Conservation (phyloP, 257 asterid genomes). For the Capsicum baccatum region DNA sequence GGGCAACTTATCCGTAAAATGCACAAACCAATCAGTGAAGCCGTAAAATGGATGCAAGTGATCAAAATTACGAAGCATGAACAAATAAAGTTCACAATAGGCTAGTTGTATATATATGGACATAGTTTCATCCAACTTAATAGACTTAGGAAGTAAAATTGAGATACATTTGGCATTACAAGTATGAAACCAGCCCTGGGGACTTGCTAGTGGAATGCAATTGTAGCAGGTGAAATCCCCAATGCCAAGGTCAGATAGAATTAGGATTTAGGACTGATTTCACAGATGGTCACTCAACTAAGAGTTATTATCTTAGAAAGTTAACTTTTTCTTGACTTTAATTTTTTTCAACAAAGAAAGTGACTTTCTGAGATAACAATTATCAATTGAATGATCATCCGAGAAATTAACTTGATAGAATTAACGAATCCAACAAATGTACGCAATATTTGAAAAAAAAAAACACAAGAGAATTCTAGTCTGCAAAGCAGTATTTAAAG, state of each 20-base stretch:
- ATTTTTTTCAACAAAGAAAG: too few relatives aligned
- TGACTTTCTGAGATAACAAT: too few relatives aligned
- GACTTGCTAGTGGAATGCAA: not conserved
- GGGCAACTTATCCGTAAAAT: not conserved
- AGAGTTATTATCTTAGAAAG: too few relatives aligned
- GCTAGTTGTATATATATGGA: not conserved
- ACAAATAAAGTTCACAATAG: not conserved
- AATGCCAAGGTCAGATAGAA: too few relatives aligned
- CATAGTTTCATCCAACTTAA: not conserved
- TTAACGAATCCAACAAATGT: not conserved
- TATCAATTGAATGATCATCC: too few relatives aligned
- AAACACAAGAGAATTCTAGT: not conserved
- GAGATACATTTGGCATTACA: not conserved
- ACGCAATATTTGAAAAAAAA: not conserved
- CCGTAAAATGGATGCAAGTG: not conserved
- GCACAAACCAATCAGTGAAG: too few relatives aligned
- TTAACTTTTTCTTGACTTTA: too few relatives aligned
- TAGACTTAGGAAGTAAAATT: not conserved
- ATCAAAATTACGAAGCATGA: not conserved
- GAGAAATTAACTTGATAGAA: not conserved
- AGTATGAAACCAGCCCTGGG: not conserved
- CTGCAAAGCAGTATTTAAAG: not conserved
- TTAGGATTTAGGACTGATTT: too few relatives aligned
- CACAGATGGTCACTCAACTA: too few relatives aligned
- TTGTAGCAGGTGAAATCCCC: not conserved